Base-by-base conservation (phyloP, 768 basidiomycete species). In the Amanita phalloides region DNA sequence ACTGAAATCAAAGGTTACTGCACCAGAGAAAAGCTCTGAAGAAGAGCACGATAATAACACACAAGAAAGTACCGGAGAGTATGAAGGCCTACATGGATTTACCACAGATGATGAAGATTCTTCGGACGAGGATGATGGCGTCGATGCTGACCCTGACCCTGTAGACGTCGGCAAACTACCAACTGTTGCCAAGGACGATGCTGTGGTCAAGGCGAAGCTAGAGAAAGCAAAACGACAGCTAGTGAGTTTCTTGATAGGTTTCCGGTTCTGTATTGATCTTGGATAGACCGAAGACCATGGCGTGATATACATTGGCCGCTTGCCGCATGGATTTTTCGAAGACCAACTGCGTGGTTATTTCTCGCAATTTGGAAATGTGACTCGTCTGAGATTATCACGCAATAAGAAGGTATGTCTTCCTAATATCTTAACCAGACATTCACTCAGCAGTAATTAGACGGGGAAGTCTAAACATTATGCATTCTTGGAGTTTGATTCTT, bases 321-420 rank as follows among this genome's bases (percentile, higher is more conserved):
- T 99, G 49, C 96, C 96, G 1, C 93, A 97, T 59, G 96, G 96
- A 20, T 98, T 99, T 69, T 95, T 91, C 68, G 96, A 99, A 68
- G 90, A 90, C 50, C 86, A 97, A 66, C 81, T 98, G 66, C 81
- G 80, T 56, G 82, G 80, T 2, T 98, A 98, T 69, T 96, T 99
- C 63, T 77, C 86, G 25, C 96, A 99, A 64, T 99, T 98, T 57
- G 96, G 96, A 4, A 78, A 82, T 39, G 82, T 99, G 23, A 85
- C 89, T 14, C 83, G 95, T 44, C 63, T 97, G 25, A 81, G 96
- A 6, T 68, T 99, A 13, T 95, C 94, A 3, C 81, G 96, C 54
- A 99, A 94, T 65, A 93, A 92, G 73, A 90, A 85, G 80, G 95
- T 86, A 17, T 8, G 57, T 56, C 30, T 35, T 25, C 32, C 25